Evolutionary conservation across 106 monocot species (phyloP).

Genomic region (Allium fistulosum): DNA sequence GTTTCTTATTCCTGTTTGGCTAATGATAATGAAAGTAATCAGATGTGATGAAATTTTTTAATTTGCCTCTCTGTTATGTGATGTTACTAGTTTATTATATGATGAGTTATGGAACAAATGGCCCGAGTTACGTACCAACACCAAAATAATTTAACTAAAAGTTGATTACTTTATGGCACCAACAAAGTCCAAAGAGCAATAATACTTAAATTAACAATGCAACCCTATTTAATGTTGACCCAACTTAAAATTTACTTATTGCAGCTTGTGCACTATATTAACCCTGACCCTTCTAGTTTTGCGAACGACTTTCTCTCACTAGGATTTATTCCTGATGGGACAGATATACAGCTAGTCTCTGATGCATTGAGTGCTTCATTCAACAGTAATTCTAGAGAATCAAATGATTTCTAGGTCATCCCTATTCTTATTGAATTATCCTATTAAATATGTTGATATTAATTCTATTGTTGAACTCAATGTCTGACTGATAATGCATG

Average conservation of each 20-base stretch:
- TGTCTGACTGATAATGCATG: too few relatives aligned
- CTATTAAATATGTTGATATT: too few relatives aligned
- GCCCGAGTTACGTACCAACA: too few relatives aligned
- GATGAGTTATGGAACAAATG: too few relatives aligned
- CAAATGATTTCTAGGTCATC: conserved; percentile 84
- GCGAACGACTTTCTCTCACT: conserved; percentile 94
- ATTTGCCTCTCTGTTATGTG: too few relatives aligned
- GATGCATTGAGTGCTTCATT: conserved; percentile 74
- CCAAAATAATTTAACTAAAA: too few relatives aligned
- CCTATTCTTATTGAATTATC: neutral
- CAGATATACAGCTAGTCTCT: conserved; percentile 54
- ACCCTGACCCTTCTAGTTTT: conserved; percentile 76
- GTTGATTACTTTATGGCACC: neutral
- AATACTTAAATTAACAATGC: neutral
- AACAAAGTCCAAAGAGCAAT: neutral
- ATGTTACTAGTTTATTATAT: too few relatives aligned
- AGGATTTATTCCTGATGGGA: conserved; percentile 90
- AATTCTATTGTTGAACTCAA: too few relatives aligned
- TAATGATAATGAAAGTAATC: too few relatives aligned
- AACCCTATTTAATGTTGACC: conserved; percentile 1
- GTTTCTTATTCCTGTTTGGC: too few relatives aligned
- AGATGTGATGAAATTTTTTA: too few relatives aligned
- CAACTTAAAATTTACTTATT: conserved; percentile 8
- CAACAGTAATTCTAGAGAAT: conserved; percentile 50
- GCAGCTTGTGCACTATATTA: conserved; percentile 94